These are phyloP conservation scores for Cnidoscolus chayamansa DNA, from an alignment of 441 rosid species.

Conservation along the genomic window DNA sequence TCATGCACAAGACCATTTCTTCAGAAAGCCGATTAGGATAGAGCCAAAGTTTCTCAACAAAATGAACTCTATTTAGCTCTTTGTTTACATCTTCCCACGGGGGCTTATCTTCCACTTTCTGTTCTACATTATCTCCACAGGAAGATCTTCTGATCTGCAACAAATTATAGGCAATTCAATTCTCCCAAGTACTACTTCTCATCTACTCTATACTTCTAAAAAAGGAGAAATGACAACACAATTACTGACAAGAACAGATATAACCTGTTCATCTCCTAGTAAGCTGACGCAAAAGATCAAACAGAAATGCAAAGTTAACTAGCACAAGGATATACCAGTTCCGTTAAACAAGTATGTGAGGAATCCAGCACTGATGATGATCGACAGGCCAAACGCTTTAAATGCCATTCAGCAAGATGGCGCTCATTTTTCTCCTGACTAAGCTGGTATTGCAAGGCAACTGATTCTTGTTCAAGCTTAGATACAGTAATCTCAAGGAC, in stretches of 20 bases:
- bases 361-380: conserved; percentile 30
- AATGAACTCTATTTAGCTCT: conserved; percentile 23
- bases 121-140: conserved; percentile 30
- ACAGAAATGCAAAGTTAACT: conserved; percentile 14
- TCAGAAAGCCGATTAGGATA: conserved; percentile 58
- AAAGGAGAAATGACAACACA: conserved; percentile 4
- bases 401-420: conserved; percentile 56
- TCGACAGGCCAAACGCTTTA: conserved; percentile 43
- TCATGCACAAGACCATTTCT: conserved; percentile 71
- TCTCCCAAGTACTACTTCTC: background rate
- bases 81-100: conserved; percentile 19
- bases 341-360: conserved; percentile 34
- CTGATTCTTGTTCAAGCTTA: conserved; percentile 78
- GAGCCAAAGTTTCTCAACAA: conserved; percentile 44
- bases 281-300: background rate
- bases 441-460: conserved; percentile 63
- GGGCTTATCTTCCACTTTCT: conserved; percentile 23
- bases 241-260: background rate
- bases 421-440: conserved; percentile 86
- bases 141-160: conserved; percentile 40
- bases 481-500: conserved; percentile 65
- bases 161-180: conserved; percentile 18
- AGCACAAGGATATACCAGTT: conserved; percentile 35
- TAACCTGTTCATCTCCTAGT: background rate
- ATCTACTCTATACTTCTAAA: background rate